Conservation (phyloP, 2,329 filamentous ascomycete genomes). For the Penicillium sp. region DNA sequence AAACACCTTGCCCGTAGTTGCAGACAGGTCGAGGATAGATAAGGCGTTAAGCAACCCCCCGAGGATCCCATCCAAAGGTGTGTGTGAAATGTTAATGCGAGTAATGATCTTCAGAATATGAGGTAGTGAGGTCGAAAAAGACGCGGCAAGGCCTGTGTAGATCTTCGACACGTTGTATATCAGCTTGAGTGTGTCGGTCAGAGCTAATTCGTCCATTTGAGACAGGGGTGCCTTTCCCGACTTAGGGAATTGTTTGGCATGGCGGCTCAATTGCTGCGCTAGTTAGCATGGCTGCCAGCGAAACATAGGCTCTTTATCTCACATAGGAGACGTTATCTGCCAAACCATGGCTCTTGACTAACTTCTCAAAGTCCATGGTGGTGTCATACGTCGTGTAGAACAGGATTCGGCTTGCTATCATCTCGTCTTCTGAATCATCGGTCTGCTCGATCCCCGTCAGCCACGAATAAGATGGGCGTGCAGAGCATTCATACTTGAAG, state of each 20-base stretch:
- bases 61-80: constrained; percentile 72
- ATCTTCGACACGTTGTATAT: constrained; percentile 85
- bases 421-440: constrained; percentile 80
- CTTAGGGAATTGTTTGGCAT: constrained; percentile 60
- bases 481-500: constrained; percentile 55
- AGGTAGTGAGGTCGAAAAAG: constrained; percentile 69
- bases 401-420: constrained; percentile 75
- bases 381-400: constrained; percentile 80
- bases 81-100: constrained; percentile 59
- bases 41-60: constrained; percentile 76
- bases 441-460: constrained; percentile 44
- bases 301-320: constrained; percentile 7
- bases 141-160: constrained; percentile 60
- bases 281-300: constrained; percentile 17
- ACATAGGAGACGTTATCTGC: constrained; percentile 66
- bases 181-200: constrained; percentile 82
- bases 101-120: constrained; percentile 70
- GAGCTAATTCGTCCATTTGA: constrained; percentile 70
- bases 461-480: neutral
- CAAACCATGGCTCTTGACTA: constrained; percentile 67
- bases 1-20: constrained; percentile 50
- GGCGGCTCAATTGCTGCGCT: constrained; percentile 64
- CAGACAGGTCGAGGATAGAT: constrained; percentile 72
- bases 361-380: constrained; percentile 63
- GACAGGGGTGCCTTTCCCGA: constrained; percentile 35